These are phyloP conservation scores for Calophaca sinica DNA, from an alignment of 306 rosid species.

Conservation along the genomic window DNA sequence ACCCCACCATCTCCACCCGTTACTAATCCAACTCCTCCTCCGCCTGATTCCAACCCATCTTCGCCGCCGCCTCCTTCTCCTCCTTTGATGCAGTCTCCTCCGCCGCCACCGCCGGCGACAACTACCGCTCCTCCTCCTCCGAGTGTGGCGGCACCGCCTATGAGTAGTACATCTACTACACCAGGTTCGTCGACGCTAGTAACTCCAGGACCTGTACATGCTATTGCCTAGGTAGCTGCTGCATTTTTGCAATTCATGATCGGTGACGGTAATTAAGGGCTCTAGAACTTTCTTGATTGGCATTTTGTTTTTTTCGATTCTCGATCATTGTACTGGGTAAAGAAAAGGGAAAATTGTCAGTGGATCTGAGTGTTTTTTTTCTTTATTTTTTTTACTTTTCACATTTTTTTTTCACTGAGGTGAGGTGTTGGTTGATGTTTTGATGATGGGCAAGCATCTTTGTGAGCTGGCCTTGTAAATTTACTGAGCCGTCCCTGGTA, in stretches of 20 bases:
- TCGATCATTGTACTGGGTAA: constrained; percentile 17
- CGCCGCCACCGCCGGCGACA: constrained; percentile 41
- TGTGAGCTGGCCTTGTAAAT: constrained; percentile 6
- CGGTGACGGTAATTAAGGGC: constrained; percentile 28
- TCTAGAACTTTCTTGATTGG: constrained; percentile 31
- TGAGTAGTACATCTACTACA: constrained; percentile 61
- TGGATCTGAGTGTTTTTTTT: constrained; percentile 41
- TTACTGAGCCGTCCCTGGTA: constrained; percentile 33
- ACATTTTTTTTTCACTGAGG: constrained; percentile 15
- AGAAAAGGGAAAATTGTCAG: not conserved
- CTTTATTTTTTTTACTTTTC: not conserved
- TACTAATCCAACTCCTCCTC: not conserved
- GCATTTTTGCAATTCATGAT: constrained; percentile 38
- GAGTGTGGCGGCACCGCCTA: constrained; percentile 60
- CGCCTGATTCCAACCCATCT: not conserved
- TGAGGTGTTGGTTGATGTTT: not conserved
- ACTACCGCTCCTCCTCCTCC: constrained; percentile 39
- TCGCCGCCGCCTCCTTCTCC: constrained; percentile 15
- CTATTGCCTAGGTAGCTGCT: constrained; percentile 35
- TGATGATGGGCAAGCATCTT: constrained; percentile 15
- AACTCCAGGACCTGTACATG: constrained; percentile 65
- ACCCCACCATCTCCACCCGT: constrained; percentile 45
- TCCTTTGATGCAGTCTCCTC: constrained; percentile 37
- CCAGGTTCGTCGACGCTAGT: constrained; percentile 57
- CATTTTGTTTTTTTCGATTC: constrained; percentile 24